Conservation (phyloP, 148 eudicot species). For the Silene conica region DNA sequence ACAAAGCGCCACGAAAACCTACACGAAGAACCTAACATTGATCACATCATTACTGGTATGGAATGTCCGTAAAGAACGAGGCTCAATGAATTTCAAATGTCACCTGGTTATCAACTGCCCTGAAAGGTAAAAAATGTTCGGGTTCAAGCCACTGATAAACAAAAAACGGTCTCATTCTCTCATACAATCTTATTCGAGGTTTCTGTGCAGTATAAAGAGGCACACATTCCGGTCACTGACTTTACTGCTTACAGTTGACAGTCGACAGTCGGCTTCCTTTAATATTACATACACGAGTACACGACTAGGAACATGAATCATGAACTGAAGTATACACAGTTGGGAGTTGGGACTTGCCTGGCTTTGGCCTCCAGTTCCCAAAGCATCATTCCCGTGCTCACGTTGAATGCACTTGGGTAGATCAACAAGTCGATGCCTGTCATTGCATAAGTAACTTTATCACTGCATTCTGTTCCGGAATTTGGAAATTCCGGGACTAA, state of each 20-base stretch:
- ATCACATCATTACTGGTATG: neutral
- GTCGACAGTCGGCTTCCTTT: too few relatives aligned
- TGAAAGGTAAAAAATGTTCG: slow-evolving; percentile 9
- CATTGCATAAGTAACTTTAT: neutral
- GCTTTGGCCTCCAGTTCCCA: slow-evolving; percentile 60
- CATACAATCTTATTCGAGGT: too few relatives aligned
- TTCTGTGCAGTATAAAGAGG: too few relatives aligned
- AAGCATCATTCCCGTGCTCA: slow-evolving; percentile 41
- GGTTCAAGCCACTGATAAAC: too few relatives aligned
- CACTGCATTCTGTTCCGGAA: neutral
- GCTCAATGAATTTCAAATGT: neutral
- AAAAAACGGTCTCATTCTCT: too few relatives aligned
- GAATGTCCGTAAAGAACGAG: neutral
- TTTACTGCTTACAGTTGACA: too few relatives aligned
- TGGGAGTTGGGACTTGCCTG: slow-evolving; percentile 44
- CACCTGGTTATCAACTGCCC: slow-evolving; percentile 30
- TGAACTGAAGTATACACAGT: neutral
- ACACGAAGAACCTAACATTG: neutral
- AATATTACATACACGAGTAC: too few relatives aligned
- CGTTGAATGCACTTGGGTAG: slow-evolving; percentile 62
- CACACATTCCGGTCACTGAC: too few relatives aligned
- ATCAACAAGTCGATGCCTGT: slow-evolving; percentile 32
- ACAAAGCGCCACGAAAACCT: slow-evolving; percentile 29
- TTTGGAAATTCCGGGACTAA: neutral
- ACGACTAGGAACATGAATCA: neutral